Conservation (phyloP, 208 protist genomes). For the Trypanosoma lewisi region DNA sequence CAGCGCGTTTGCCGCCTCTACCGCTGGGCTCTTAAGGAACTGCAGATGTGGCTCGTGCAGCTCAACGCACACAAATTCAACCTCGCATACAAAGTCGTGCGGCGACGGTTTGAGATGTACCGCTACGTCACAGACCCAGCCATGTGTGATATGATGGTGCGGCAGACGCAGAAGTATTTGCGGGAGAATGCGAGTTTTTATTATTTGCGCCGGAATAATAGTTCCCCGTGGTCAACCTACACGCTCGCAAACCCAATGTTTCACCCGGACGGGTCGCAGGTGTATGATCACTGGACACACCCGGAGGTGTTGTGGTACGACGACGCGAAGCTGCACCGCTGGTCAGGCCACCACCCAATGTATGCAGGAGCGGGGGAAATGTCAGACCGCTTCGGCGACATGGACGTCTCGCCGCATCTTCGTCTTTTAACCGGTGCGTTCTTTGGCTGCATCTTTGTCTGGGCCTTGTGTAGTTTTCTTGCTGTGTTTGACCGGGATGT, state of each 20-base stretch:
- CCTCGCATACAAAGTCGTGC: conserved; percentile 87
- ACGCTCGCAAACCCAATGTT: conserved; percentile 87
- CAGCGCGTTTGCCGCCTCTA: conserved; percentile 91
- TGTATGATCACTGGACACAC: conserved; percentile 92
- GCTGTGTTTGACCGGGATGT: conserved; percentile 42
- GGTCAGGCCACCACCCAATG: conserved; percentile 78
- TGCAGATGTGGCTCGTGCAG: conserved; percentile 87
- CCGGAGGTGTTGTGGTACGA: conserved; percentile 91
- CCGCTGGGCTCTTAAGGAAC: conserved; percentile 84
- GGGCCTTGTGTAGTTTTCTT: conserved; percentile 51
- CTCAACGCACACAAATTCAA: conserved; percentile 89
- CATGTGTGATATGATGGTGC: conserved; percentile 92
- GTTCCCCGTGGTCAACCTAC: conserved; percentile 77
- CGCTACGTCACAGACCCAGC: conserved; percentile 89
- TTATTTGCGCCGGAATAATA: conserved; percentile 83
- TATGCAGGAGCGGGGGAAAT: conserved; percentile 75
- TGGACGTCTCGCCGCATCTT: conserved; percentile 79
- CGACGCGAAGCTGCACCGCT: conserved; percentile 88
- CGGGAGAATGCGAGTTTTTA: conserved; percentile 82
- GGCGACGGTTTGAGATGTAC: conserved; percentile 85
- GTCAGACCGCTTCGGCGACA: conserved; percentile 84
- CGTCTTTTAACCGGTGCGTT: conserved; percentile 37
- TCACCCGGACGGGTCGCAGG: conserved; percentile 84
- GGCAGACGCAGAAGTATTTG: conserved; percentile 90
- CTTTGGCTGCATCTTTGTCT: conserved; percentile 34